Percentiles rank a stretch among this genome's conserved stretches.
phyloP scores from a whole-genome alignment of 139 green algal species.

The Edaphochlamys debaryana region DNA sequence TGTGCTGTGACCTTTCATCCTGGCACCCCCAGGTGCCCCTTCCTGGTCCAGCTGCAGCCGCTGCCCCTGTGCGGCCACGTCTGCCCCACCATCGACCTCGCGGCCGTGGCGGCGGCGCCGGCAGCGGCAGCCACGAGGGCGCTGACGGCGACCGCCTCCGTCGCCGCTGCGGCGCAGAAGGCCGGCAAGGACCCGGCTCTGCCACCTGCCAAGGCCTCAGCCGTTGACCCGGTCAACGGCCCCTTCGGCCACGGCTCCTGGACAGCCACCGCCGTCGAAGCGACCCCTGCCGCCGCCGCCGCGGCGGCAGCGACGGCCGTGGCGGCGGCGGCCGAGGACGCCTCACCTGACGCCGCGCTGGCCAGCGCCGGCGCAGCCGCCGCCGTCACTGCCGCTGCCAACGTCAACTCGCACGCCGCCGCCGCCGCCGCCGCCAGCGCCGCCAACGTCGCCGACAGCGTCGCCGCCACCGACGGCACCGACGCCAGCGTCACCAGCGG shows the following conservation, averaged over 20 bases:
- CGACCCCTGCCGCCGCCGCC: neutral
- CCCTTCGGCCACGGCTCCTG: neutral
- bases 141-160: neutral
- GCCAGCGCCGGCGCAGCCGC: neutral
- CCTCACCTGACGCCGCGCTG: neutral
- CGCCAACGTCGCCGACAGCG: neutral
- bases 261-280: neutral
- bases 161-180: neutral
- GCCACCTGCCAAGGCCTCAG: no score
- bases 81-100: constrained; percentile 29
- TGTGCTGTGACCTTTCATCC: no score
- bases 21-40: no score
- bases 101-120: neutral
- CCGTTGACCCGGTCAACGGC: no score
- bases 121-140: neutral
- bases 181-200: neutral
- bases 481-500: no score
- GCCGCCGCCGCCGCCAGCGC: neutral
- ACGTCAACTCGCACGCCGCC: neutral
- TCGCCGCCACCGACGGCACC: neutral
- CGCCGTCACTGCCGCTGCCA: neutral
- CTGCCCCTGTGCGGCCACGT: constrained; percentile 42
- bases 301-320: neutral
- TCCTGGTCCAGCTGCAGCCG: constrained; percentile 54
- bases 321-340: neutral